Base-by-base conservation (phyloP, 2,329 filamentous ascomycete species). In the Blastomyces emzantsi region DNA sequence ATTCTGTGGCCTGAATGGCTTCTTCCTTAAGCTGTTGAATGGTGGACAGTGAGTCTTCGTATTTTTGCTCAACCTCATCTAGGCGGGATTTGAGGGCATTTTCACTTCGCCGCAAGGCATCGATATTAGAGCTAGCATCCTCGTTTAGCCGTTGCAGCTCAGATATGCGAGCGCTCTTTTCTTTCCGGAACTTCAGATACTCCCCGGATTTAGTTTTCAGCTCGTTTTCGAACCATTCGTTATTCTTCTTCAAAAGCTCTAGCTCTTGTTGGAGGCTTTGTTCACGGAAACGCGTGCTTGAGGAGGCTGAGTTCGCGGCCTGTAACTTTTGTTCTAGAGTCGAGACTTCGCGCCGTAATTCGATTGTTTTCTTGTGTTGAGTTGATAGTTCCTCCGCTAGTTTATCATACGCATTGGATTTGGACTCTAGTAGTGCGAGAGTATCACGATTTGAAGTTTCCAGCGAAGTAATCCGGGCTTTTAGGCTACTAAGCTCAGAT, bases 401-500 rank as follows among this genome's bases (percentile, higher is more conserved):
- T 65, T 87, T 87, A 69, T 96, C 90, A 73, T 97, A 91, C 47
- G 92, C 90, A 11, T 86, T 86, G 62, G 90, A 90, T 77, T 97
- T 97, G 22, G 90, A 88, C 72, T 97, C 93, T 66, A 97, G 87
- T 43, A 97, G 86, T 52, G 90, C 87, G 4, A 97, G 79, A 17
- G 92, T 93, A 67, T 97, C 93, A 66, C 94, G 88, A 73, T 96
- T 97, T 7, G 93, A 94, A 0, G 90, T 87, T 76, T 99, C 92
- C 2, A 99, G 85, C 0, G 90, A 90, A 59, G 88, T 81, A 70
- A 99, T 91, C 69, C 93, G 92, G 64, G 90, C 86, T 70, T 90
- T 88, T 17, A 99, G 82, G 2, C 86, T 85, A 70, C 90, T 87
- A 64, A 90, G 83, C 64, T 88, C 85, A 2, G 90, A 89, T 65